Evolutionary conservation across 2,329 filamentous ascomycete species (phyloP).

Genomic region (Colletotrichum liaoningense): DNA sequence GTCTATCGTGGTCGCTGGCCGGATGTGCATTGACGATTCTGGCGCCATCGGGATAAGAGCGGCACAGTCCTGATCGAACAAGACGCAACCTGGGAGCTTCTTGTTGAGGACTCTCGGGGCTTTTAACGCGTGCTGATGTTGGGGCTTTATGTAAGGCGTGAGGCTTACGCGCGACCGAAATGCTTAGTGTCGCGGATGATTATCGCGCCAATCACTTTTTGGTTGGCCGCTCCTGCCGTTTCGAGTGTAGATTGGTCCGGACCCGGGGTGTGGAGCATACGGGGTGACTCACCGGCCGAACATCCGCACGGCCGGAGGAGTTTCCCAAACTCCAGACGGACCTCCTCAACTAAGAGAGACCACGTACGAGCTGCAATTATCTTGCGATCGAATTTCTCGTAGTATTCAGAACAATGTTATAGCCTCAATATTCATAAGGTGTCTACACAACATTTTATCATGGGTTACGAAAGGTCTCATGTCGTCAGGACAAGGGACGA

Average conservation of each 20-base stretch:
- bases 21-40: neutral
- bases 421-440: no score
- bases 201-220: neutral
- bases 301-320: no score
- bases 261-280: neutral
- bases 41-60: neutral
- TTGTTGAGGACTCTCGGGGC: neutral
- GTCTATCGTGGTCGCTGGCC: slow-evolving; percentile 30
- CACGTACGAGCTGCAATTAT: no score
- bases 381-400: no score
- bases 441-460: no score
- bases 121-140: neutral
- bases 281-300: neutral
- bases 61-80: neutral
- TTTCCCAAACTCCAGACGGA: no score
- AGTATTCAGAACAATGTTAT: no score
- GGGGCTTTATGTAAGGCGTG: neutral
- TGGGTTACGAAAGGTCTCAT: no score
- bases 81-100: neutral
- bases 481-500: no score
- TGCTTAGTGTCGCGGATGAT: neutral
- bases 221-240: neutral
- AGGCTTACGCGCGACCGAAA: no score
- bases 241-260: neutral
- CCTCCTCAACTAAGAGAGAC: no score